Evolutionary conservation across 768 basidiomycete genomes (phyloP).

Genomic region (Suillus weaverae): DNA sequence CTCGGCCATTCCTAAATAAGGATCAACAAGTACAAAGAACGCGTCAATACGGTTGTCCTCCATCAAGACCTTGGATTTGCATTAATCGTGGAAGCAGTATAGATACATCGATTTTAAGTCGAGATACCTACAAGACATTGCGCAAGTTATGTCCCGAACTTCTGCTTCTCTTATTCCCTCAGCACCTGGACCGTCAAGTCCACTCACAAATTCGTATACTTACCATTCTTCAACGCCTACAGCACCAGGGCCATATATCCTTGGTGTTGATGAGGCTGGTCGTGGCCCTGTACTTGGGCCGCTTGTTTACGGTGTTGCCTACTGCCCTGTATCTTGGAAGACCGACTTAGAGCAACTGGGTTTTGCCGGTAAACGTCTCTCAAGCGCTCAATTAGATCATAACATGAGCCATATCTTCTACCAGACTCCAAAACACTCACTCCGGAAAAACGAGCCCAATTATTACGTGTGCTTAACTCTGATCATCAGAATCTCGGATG

Average conservation of each 20-base stretch:
- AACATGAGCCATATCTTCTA: not conserved
- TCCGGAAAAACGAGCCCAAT: slow-evolving; percentile 59
- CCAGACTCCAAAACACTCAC: slow-evolving; percentile 93
- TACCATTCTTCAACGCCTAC: slow-evolving; percentile 75
- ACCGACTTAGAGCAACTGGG: slow-evolving; percentile 76
- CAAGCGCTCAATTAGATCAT: not conserved
- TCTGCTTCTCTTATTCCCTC: slow-evolving; percentile 46
- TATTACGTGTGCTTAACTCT: slow-evolving; percentile 67
- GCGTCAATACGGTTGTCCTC: not conserved
- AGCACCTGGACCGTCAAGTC: slow-evolving; percentile 53
- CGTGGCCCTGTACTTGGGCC: slow-evolving; percentile 95
- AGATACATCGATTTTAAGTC: not conserved
- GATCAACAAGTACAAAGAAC: not conserved
- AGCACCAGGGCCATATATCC: slow-evolving; percentile 77
- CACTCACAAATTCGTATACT: slow-evolving; percentile 71
- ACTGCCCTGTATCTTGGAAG: slow-evolving; percentile 80
- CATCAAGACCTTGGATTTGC: not conserved
- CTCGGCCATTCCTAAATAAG: not conserved
- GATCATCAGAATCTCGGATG: slow-evolving; percentile 74
- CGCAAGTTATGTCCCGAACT: not conserved
- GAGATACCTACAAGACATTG: not conserved
- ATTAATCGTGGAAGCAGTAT: not conserved
- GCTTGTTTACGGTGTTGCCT: slow-evolving; percentile 94
- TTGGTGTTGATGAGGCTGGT: slow-evolving; percentile 99
- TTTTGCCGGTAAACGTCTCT: slow-evolving; percentile 71